Evolutionary conservation across 305 asterid genomes (phyloP).

Genomic region (Ilex paraguariensis): DNA sequence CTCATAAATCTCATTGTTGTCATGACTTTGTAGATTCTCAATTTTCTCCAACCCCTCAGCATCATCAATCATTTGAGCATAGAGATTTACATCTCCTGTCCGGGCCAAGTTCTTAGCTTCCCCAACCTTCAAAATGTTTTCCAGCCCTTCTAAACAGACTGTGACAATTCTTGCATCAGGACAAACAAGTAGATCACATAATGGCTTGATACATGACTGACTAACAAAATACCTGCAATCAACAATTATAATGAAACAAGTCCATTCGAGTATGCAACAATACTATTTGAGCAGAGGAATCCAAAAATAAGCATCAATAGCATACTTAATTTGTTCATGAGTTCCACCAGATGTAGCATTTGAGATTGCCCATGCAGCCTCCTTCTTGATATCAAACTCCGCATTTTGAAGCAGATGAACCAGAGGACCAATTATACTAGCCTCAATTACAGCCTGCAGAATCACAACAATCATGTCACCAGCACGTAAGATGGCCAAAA

Average conservation of each 20-base stretch:
- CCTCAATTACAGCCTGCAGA: constrained; percentile 65
- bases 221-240: constrained; percentile 61
- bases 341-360: constrained; percentile 56
- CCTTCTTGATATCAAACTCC: too few relatives aligned
- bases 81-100: constrained; percentile 52
- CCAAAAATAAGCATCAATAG: background rate
- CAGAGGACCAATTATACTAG: constrained; percentile 59
- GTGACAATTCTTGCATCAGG: constrained; percentile 88
- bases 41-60: constrained; percentile 83
- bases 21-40: constrained; percentile 83
- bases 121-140: constrained; percentile 78
- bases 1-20: constrained; percentile 20
- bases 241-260: background rate
- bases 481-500: background rate
- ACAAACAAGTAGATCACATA: constrained; percentile 77
- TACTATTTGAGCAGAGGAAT: background rate
- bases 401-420: constrained; percentile 67
- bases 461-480: background rate
- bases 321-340: constrained; percentile 81
- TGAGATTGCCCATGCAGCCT: too few relatives aligned
- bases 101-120: constrained; percentile 66
- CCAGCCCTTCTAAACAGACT: constrained; percentile 24
- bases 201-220: constrained; percentile 68
- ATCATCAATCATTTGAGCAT: constrained; percentile 78
- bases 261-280: background rate